A percentile compares a stretch with the other conserved stretches of the same genome.
phyloP scores from a whole-genome alignment of 1,139 yeast genomes.

The Yamadazyma diospyri region DNA sequence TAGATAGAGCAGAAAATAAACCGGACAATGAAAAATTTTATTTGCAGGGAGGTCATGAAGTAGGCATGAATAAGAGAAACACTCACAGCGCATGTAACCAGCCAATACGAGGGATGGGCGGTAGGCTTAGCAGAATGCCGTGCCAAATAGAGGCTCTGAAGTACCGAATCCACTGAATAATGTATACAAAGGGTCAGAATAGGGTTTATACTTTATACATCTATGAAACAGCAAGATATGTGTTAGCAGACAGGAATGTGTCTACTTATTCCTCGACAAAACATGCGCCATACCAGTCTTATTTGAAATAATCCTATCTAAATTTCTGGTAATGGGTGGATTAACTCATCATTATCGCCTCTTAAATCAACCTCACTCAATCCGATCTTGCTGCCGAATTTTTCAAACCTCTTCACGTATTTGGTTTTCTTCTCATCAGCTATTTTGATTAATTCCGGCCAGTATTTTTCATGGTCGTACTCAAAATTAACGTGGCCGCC shows the following conservation, averaged over 20 bases:
- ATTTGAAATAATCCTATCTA: slow-evolving; percentile 3
- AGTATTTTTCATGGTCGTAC: slow-evolving; percentile 40
- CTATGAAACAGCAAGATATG: slow-evolving; percentile 2
- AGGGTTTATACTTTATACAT: slow-evolving; percentile 2
- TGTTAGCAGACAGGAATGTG: neutral
- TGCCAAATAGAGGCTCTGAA: too few relatives aligned
- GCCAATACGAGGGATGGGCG: too few relatives aligned
- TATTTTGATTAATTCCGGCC: slow-evolving; percentile 41
- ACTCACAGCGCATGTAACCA: too few relatives aligned
- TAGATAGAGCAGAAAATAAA: too few relatives aligned
- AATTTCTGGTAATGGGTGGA: slow-evolving; percentile 31
- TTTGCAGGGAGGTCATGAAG: too few relatives aligned
- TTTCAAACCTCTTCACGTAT: slow-evolving; percentile 37
- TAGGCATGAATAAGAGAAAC: too few relatives aligned
- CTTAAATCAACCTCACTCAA: slow-evolving; percentile 71
- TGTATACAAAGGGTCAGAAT: too few relatives aligned
- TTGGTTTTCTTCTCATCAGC: slow-evolving; percentile 33
- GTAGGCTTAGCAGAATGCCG: too few relatives aligned
- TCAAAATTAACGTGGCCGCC: slow-evolving; percentile 42
- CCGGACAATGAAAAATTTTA: too few relatives aligned
- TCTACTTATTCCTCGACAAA: too few relatives aligned
- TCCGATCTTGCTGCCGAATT: slow-evolving; percentile 39
- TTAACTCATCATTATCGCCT: slow-evolving; percentile 45
- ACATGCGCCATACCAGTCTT: too few relatives aligned
- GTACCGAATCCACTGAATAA: too few relatives aligned